Conservation (phyloP, 495 filamentous ascomycete species). For the Tuber borchii region DNA sequence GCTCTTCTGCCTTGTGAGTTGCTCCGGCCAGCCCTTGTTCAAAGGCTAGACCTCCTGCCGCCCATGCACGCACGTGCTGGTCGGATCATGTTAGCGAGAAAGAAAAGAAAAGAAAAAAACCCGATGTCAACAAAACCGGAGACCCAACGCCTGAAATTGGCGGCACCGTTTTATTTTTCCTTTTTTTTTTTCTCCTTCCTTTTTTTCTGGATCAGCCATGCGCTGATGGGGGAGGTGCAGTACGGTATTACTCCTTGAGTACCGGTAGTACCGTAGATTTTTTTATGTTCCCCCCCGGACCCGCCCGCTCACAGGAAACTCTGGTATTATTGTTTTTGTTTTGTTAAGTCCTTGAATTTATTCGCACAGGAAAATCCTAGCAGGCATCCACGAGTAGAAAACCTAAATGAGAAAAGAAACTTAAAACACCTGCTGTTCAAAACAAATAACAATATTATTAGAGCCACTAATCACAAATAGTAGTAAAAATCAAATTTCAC, state of each 20-base stretch:
- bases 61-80: background rate
- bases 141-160: background rate
- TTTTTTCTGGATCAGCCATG: background rate
- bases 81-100: background rate
- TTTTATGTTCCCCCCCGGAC: background rate
- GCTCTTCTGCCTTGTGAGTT: background rate
- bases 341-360: too few relatives aligned
- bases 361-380: too few relatives aligned
- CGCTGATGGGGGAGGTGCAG: background rate
- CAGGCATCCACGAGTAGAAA: too few relatives aligned
- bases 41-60: background rate
- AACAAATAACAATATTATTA: too few relatives aligned
- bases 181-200: background rate
- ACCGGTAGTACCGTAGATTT: background rate
- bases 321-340: too few relatives aligned
- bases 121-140: background rate
- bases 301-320: too few relatives aligned
- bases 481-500: too few relatives aligned
- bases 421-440: too few relatives aligned
- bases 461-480: too few relatives aligned
- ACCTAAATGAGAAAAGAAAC: too few relatives aligned
- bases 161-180: background rate
- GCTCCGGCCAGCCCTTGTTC: background rate
- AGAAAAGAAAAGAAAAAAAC: background rate
- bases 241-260: background rate